These are phyloP conservation scores for Clarireedia homoeocarpa DNA, from an alignment of 2,329 filamentous ascomycete species.

Conservation along the genomic window DNA sequence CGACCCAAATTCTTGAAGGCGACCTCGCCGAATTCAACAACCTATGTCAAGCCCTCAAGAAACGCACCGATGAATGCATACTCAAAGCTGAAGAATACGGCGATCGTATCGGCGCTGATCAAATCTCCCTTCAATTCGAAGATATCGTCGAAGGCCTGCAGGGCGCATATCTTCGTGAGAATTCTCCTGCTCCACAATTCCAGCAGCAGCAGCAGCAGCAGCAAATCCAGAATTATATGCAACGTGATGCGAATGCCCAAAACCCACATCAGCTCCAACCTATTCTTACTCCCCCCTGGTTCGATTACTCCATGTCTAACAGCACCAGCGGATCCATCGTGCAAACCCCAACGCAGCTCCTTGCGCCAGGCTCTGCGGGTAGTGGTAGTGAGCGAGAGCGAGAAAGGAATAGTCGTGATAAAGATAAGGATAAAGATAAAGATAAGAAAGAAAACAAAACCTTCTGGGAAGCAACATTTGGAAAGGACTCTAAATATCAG, in stretches of 20 bases:
- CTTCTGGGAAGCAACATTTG: conserved; percentile 29
- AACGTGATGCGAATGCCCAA: too few relatives aligned
- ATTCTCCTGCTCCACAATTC: background rate
- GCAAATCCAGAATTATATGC: background rate
- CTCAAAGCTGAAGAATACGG: conserved; percentile 22
- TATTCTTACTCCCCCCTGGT: conserved; percentile 17
- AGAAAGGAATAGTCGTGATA: too few relatives aligned
- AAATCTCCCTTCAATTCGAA: conserved; percentile 22
- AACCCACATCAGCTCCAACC: background rate
- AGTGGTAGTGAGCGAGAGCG: conserved; percentile 15
- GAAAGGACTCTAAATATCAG: conserved; percentile 23
- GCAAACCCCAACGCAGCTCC: background rate
- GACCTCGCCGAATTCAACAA: conserved; percentile 28
- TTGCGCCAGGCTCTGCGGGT: conserved; percentile 18
- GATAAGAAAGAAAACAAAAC: conserved; percentile 24
- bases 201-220: background rate
- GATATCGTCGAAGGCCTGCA: conserved; percentile 24
- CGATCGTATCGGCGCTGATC: conserved; percentile 17
- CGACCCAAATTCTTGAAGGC: conserved; percentile 19
- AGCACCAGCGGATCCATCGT: background rate
- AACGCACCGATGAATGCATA: conserved; percentile 28
- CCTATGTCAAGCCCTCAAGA: conserved; percentile 25
- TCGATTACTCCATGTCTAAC: conserved; percentile 3
- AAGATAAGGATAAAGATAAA: conserved; percentile 1
- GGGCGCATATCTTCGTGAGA: conserved; percentile 4